Evolutionary conservation across 495 filamentous ascomycete genomes (phyloP), one percentile per base, ranked within the genome.

Genomic region (Daldinia concentrica): DNA sequence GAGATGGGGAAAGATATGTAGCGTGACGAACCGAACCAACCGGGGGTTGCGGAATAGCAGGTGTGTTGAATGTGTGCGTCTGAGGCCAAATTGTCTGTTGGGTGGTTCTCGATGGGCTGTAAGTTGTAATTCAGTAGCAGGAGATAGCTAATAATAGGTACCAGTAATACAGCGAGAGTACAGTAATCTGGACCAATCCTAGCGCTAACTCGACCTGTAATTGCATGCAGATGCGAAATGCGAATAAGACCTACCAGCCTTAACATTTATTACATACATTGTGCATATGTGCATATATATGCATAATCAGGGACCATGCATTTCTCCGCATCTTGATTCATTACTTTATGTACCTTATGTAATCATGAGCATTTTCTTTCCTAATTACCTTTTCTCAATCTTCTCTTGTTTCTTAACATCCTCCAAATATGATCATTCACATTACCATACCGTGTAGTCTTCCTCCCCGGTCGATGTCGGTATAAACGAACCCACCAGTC

Each of bases 81-180:
- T 66, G 68, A 71, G 39, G 67, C 60, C 45, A 64, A 69, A 69
- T 54, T 65, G 36, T 57, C 51, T 41, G 29, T 29, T 51, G 34
- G 43, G 9, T 70, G 62, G 27, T 57, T 15, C 24, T 36, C 32
- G 48, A 32, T 34, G 58, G 58, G 50, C 50, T 54, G 50, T 14
- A 30, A 30, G 24, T 29, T 54, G 26, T 30, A 54, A 27, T 15
- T 54, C 26, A 17, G 52, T 45, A 57, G 51, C 24, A 48, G 36
- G 43, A 24, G 30, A 48, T 24, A 51, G 37, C 68, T 71, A 71
- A 65, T 65, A 71, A 65, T 71, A 71, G 68, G 56, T 65, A 70
- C 61, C n/a, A 14, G 57, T 61, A 27, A 24, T 62, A 62, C 39
- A 41, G 30, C 26, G 11, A 57, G 30, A 45, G 6, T 22, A 65